Evolutionary conservation across 2,329 filamentous ascomycete species (phyloP), one percentile per base, ranked within the genome.

Genomic region (Thermothelomyces thermophilus): DNA sequence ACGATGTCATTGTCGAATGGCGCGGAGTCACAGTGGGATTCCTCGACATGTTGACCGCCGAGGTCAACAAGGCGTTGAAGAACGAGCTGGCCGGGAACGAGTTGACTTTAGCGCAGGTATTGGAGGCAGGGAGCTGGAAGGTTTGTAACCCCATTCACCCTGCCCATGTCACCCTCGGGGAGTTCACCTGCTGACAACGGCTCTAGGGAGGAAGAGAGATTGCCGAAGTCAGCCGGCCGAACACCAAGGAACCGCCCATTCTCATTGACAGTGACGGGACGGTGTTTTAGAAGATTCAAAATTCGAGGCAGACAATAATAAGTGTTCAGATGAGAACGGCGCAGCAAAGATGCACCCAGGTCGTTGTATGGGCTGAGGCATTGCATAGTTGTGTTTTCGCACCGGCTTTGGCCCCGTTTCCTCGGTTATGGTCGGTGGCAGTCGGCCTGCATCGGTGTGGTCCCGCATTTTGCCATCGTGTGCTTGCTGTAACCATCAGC

Each of bases 121-220:
- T 98, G 16, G 93, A 97, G 68, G 93, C 91, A 13, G 93, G 93
- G 45, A 95, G 88, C 64, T 98, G 93, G 91, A 97, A 97, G 86
- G 90, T 93, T 68, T 70, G 80, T 51, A 26, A 9, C 24, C 24
- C 24, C 24, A n/a, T n/a, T 26, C 9, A 9, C 17, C 17, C 24
- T 20, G 5, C 33, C 13, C 33, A 55, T 59, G 51, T 4, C 26
- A 52, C 10, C 36, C 41, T 8, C n/a, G 24, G 31, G 37, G 13
- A 10, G 13, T 11, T 22, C 5, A 8, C 31, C 14, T 22, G 31
- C 53, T 56, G 28, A 56, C 48, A 22, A 5, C 13, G 9, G 33
- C 13, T 1, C 48, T 51, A 80, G 90, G 91, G 91, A 61, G 93
- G 93, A 52, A 84, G 93, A 64, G 93, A 97, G 71, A 86, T 97